Base-by-base conservation (phyloP, 1,284 basidiomycete species). In the Meira nashicola region DNA sequence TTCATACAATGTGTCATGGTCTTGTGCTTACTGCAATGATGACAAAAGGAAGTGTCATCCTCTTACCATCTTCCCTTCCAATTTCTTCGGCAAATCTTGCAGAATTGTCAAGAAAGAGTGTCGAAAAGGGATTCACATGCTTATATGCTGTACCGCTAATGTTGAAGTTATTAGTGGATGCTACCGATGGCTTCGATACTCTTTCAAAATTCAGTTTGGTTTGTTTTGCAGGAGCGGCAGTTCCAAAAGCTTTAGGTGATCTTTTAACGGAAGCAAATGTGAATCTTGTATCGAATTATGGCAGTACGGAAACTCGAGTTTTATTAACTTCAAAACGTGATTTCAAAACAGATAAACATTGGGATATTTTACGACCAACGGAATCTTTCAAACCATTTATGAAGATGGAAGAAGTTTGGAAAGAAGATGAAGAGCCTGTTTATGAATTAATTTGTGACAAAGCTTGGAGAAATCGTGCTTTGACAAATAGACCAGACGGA, bases 271-370 rank as follows among this genome's bases (percentile, higher is more conserved):
- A 76, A 0, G 73, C 81, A 14, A 84, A 84, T 2, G 82, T 86
- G 12, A 82, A 82, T n/a, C 79, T 87, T 4, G 79, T 84, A 21
- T 82, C 83, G 6, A 80, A 82, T 53, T 85, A 84, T 66, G 85
- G 85, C 1, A 80, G 59, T 7, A 70, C 63, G 11, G 67, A 70
- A 46, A 47, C 46, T 0, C 65, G 67, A 3, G 59, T 62, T 25
- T 71, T 85, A 59, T 77, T 84, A 80, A 80, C 82, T 70, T 83
- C 83, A 12, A 75, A 78, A 38, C 80, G 84, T 10, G 80, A 84
- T 58, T 85, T 83, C 62, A 75, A 73, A 1, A 78, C 63, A 4
- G 86, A 87, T 79, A 85, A 84, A 67, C 82, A 73, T 23, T 87
- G 86, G 86, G 84, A 85, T 86, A 83, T 80, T 73, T 85, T 33